phyloP scores from a whole-genome alignment of 495 filamentous ascomycete genomes.

The Annulohypoxylon bovei region DNA sequence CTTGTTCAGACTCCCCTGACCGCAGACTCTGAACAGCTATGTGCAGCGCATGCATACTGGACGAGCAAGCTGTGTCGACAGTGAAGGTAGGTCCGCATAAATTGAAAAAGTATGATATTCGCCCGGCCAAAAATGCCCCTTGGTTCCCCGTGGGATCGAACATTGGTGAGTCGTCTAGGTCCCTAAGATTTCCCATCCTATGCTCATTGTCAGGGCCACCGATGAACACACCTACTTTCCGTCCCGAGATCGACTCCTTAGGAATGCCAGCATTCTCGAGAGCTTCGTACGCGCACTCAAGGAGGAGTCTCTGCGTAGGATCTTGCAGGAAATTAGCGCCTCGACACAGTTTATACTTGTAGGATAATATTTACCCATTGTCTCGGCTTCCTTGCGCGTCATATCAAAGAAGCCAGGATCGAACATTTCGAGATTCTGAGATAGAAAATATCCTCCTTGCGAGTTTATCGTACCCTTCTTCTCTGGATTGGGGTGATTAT shows the following conservation, averaged over 20 bases:
- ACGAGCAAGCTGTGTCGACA: slow-evolving; percentile 88
- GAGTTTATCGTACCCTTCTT: slow-evolving; percentile 56
- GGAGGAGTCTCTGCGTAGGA: slow-evolving; percentile 65
- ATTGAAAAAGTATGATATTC: slow-evolving; percentile 66
- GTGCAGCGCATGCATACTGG: slow-evolving; percentile 68
- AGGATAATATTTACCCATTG: slow-evolving; percentile 48
- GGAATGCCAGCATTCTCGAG: slow-evolving; percentile 63
- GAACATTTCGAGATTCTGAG: slow-evolving; percentile 59
- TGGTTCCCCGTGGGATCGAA: slow-evolving; percentile 57
- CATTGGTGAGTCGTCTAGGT: slow-evolving; percentile 52
- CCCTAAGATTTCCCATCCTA: slow-evolving; percentile 49
- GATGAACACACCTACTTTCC: slow-evolving; percentile 57
- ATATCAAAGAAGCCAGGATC: slow-evolving; percentile 66
- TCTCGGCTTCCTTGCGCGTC: slow-evolving; percentile 58
- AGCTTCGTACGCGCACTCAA: slow-evolving; percentile 64
- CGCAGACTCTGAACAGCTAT: slow-evolving; percentile 84
- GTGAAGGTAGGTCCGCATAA: slow-evolving; percentile 68
- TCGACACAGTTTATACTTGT: neutral
- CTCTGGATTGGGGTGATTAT: slow-evolving; percentile 69
- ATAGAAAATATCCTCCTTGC: slow-evolving; percentile 64
- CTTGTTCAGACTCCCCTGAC: slow-evolving; percentile 58
- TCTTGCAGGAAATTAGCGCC: slow-evolving; percentile 44
- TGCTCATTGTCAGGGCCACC: slow-evolving; percentile 55
- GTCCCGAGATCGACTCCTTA: slow-evolving; percentile 57
- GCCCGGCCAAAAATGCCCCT: slow-evolving; percentile 62